Base-by-base conservation (phyloP, 2,329 filamentous ascomycete genomes). In the Epichloe gansuensis region DNA sequence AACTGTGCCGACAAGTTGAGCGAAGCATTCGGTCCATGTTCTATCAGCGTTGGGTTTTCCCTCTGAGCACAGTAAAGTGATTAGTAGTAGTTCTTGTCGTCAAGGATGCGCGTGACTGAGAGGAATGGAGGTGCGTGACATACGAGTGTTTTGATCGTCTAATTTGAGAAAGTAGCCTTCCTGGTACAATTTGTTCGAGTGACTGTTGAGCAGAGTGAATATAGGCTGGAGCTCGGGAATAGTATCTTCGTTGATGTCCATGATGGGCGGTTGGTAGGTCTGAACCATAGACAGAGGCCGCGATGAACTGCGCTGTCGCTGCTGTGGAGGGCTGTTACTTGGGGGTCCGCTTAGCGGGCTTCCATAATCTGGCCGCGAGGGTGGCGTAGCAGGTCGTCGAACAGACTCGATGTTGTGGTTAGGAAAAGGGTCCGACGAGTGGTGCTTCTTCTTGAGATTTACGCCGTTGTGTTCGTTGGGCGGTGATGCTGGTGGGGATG, bases 91-190 rank as follows among this genome's bases (percentile, higher is more conserved):
- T 13, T 23, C 31, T 23, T 38, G 27, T 25, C 44, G 39, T 43
- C 11, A 43, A 8, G 1, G 23, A 36, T 5, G 23, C n/a, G 34
- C n/a, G 36, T 23, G 21, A 35, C 15, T n/a, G 15, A 6, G 23
- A 23, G 41, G 21, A 44, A n/a, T 40, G 4, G 44, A 52, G 41
- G 42, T 21, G 42, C 36, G 53, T 80, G 17, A 41, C 88, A 61
- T 78, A 95, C 90, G 84, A 51, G 82, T 84, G 63, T 97, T 94
- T 60, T 95, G 82, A 68, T 98, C 93, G 67, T 96, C 91, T 47
- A 98, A 74, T 70, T 97, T 98, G 60, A 98, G 71, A 59, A 98
- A 97, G 64, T 97, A 98, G 39, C 93, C 93, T 71, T 98, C 93
- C 60, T 96, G 90, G 66, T 97, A 98, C 52, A 97, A 74, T 71